phyloP scores from a whole-genome alignment of 495 filamentous ascomycete genomes.

The Aspergillus carlsbadensis region DNA sequence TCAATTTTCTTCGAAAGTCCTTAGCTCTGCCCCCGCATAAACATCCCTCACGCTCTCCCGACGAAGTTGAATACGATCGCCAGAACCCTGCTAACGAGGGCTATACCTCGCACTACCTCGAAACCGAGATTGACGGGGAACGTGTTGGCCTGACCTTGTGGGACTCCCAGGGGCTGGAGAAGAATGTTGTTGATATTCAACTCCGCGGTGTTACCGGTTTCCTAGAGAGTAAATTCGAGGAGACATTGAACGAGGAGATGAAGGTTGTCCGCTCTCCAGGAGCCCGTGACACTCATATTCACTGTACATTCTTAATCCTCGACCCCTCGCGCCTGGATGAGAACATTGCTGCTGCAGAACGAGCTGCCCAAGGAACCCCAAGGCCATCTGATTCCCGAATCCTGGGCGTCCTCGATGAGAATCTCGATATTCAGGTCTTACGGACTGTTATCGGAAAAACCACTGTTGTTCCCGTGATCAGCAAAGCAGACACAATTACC shows the following conservation, averaged over 20 bases:
- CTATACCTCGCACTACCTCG: conserved; percentile 84
- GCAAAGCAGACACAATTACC: conserved; percentile 96
- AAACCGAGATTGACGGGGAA: conserved; percentile 92
- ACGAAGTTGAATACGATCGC: conserved; percentile 46
- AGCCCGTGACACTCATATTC: conserved; percentile 93
- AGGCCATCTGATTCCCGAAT: conserved; percentile 48
- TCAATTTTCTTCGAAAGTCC: conserved; percentile 88
- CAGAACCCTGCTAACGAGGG: conserved; percentile 52
- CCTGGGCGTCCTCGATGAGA: conserved; percentile 74
- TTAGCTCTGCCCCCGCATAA: conserved; percentile 80
- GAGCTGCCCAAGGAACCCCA: conserved; percentile 53
- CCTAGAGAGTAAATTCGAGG: conserved; percentile 96
- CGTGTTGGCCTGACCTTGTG: conserved; percentile 91
- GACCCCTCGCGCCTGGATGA: conserved; percentile 84
- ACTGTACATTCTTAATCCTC: conserved; percentile 90
- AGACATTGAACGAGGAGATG: conserved; percentile 96
- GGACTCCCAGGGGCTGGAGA: conserved; percentile 94
- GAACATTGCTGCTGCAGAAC: conserved; percentile 69
- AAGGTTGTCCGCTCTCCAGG: conserved; percentile 93
- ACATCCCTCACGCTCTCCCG: conserved; percentile 52
- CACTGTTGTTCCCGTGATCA: conserved; percentile 91
- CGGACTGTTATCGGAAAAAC: conserved; percentile 91
- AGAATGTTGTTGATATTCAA: conserved; percentile 90
- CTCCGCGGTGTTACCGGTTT: conserved; percentile 87
- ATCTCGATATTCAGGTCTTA: conserved; percentile 87